Evolutionary conservation across 441 rosid species (phyloP).

Genomic region (Croton laevigatus): DNA sequence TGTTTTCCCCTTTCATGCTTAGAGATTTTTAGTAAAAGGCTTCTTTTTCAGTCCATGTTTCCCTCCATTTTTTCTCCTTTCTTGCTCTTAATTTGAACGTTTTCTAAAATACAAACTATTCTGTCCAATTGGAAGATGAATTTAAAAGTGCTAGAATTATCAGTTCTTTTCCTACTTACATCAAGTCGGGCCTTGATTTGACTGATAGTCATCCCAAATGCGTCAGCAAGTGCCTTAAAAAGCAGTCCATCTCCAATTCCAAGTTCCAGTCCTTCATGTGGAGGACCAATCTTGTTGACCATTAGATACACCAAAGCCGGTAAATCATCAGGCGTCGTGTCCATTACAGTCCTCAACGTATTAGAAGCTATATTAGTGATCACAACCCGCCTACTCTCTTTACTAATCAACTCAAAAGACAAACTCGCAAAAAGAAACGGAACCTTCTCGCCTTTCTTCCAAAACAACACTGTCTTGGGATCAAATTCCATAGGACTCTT

Average conservation of each 20-base stretch:
- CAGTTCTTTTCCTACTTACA: not conserved
- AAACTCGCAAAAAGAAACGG: constrained; percentile 69
- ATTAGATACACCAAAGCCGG: constrained; percentile 60
- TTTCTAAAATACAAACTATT: not conserved
- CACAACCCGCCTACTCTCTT: constrained; percentile 67
- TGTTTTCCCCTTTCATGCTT: too few species aligned
- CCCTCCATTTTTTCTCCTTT: not conserved
- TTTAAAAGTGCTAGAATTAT: not conserved
- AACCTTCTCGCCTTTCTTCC: constrained; percentile 79
- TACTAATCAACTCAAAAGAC: constrained; percentile 68
- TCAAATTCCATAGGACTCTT: constrained; percentile 60
- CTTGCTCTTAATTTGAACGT: not conserved
- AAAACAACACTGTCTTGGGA: constrained; percentile 49
- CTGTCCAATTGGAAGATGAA: not conserved
- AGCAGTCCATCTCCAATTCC: constrained; percentile 80
- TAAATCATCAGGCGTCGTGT: constrained; percentile 75
- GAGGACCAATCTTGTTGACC: constrained; percentile 77
- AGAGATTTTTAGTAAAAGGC: too few species aligned
- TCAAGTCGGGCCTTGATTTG: constrained; percentile 64
- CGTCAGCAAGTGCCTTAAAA: constrained; percentile 79
- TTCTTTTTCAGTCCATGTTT: too few species aligned
- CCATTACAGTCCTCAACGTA: constrained; percentile 77
- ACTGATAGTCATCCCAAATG: constrained; percentile 76
- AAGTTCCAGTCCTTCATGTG: constrained; percentile 82
- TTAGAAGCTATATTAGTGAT: constrained; percentile 84